These are phyloP conservation scores for Podospora pseudocomata DNA, from an alignment of 495 filamentous ascomycete species.

Conservation along the genomic window DNA sequence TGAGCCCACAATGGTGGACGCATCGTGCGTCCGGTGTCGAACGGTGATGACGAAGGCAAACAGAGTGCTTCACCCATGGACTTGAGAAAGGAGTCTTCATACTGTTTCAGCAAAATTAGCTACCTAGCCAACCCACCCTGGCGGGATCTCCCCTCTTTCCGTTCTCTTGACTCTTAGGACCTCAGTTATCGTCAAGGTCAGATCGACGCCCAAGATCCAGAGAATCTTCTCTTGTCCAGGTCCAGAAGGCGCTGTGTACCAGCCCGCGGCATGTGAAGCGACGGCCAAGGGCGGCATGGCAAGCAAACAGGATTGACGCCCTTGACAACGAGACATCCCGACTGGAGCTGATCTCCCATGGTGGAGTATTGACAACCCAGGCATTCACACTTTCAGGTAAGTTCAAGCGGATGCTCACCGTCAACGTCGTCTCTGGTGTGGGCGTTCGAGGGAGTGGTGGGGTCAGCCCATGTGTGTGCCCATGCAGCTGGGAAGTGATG, in stretches of 20 bases:
- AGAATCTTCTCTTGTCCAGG: not conserved
- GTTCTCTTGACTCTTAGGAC: not conserved
- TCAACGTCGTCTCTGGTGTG: slow-evolving; percentile 4
- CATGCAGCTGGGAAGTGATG: slow-evolving; percentile 12
- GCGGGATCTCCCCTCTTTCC: slow-evolving; percentile 4
- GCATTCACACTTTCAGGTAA: slow-evolving; percentile 7
- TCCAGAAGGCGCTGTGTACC: not conserved
- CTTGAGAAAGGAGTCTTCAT: not conserved
- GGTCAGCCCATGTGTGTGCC: slow-evolving; percentile 9
- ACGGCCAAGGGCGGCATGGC: slow-evolving; percentile 1
- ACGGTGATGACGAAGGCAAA: slow-evolving; percentile 9
- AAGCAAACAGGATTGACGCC: slow-evolving; percentile 10
- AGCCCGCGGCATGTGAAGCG: not conserved
- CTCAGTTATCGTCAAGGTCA: not conserved
- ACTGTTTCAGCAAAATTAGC: slow-evolving; percentile 25
- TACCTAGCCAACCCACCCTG: slow-evolving; percentile 6
- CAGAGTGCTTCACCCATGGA: not conserved
- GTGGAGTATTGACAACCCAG: not conserved
- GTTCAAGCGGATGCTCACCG: slow-evolving; percentile 9
- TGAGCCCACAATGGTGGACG: slow-evolving; percentile 8
- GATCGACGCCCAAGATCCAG: not conserved
- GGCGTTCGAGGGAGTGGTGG: slow-evolving; percentile 14
- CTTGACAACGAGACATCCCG: slow-evolving; percentile 12
- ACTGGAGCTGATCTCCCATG: slow-evolving; percentile 12
- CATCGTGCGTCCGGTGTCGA: not conserved